These are phyloP conservation scores for Nectriaceae sp. DNA, from an alignment of 2,329 filamentous ascomycete species.

Conservation along the genomic window DNA sequence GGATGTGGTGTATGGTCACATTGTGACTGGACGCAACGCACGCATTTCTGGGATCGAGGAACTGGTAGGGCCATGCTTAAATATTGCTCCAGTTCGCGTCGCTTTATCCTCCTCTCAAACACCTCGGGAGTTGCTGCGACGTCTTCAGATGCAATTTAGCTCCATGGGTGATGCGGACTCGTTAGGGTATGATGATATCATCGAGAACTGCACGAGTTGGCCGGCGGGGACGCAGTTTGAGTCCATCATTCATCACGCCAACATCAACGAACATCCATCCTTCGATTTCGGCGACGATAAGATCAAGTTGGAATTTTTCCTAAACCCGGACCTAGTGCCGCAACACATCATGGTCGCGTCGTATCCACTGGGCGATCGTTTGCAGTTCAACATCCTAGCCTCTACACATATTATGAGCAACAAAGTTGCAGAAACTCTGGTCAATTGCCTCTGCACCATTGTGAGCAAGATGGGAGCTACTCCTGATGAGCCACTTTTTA, in stretches of 20 bases:
- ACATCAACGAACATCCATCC: conserved; percentile 20
- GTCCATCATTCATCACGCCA: conserved; percentile 20
- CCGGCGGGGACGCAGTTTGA: conserved; percentile 8
- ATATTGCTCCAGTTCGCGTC: conserved; percentile 43
- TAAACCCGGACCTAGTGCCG: conserved; percentile 3
- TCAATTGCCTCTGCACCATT: too few relatives aligned
- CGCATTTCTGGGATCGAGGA: conserved; percentile 32
- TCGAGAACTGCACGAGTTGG: conserved; percentile 19
- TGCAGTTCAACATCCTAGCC: conserved; percentile 2
- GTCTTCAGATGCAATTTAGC: conserved; percentile 16
- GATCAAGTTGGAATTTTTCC: conserved; percentile 1
- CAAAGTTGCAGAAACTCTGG: not conserved
- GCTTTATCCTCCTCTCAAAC: conserved; percentile 22
- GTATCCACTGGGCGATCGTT: conserved; percentile 1
- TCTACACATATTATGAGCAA: conserved; percentile 5
- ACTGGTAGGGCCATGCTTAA: conserved; percentile 43
- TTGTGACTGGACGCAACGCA: conserved; percentile 41
- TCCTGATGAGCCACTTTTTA: too few relatives aligned
- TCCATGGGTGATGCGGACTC: conserved; percentile 15
- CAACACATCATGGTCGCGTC: not conserved
- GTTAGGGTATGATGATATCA: conserved; percentile 16
- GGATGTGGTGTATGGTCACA: conserved; percentile 43
- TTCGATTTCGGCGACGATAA: conserved; percentile 2
- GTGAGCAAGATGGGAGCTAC: too few relatives aligned
- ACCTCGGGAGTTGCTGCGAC: conserved; percentile 1